Percentiles rank a stretch among this genome's conserved stretches.
These are phyloP conservation scores for Globisporangium nodosum DNA, from an alignment of 352 stramenopile genomes.

Conservation along the genomic window DNA sequence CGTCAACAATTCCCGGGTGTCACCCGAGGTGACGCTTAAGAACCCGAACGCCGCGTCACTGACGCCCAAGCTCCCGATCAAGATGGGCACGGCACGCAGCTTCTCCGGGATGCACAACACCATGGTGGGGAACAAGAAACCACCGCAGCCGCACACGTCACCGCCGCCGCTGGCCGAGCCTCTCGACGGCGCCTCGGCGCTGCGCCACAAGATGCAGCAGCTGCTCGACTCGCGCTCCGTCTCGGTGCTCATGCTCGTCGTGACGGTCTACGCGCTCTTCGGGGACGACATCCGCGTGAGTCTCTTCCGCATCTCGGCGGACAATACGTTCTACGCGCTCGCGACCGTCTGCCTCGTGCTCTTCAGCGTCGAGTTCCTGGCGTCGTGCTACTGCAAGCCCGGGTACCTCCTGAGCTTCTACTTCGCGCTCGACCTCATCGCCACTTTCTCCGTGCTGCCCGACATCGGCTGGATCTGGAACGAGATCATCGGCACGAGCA, in stretches of 20 bases:
- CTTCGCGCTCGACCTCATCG: slow-evolving; percentile 83
- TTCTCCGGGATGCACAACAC: slow-evolving; percentile 14
- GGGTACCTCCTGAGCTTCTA: slow-evolving; percentile 90
- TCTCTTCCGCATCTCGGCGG: slow-evolving; percentile 53
- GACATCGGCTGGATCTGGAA: slow-evolving; percentile 83
- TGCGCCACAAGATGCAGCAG: slow-evolving; percentile 28
- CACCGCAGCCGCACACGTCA: slow-evolving; percentile 8
- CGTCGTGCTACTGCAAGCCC: slow-evolving; percentile 66
- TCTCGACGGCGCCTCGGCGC: slow-evolving; percentile 31
- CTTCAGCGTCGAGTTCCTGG: slow-evolving; percentile 86
- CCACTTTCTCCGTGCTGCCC: slow-evolving; percentile 75
- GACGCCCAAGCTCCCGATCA: slow-evolving; percentile 53
- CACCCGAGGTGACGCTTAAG: slow-evolving; percentile 66
- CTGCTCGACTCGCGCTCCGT: slow-evolving; percentile 75
- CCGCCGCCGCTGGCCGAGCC: slow-evolving; percentile 15
- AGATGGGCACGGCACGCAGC: slow-evolving; percentile 27
- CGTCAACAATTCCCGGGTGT: slow-evolving; percentile 51
- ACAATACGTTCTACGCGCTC: slow-evolving; percentile 82
- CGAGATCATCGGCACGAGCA: slow-evolving; percentile 49
- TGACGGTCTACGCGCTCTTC: slow-evolving; percentile 92
- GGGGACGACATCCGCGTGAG: slow-evolving; percentile 88
- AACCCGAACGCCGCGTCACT: slow-evolving; percentile 43
- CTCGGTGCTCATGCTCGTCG: slow-evolving; percentile 82
- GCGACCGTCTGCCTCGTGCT: slow-evolving; percentile 85
- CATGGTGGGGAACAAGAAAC: slow-evolving; percentile 7